These are phyloP conservation scores for Allium cepa DNA, from an alignment of 106 monocot genomes.

Conservation along the genomic window DNA sequence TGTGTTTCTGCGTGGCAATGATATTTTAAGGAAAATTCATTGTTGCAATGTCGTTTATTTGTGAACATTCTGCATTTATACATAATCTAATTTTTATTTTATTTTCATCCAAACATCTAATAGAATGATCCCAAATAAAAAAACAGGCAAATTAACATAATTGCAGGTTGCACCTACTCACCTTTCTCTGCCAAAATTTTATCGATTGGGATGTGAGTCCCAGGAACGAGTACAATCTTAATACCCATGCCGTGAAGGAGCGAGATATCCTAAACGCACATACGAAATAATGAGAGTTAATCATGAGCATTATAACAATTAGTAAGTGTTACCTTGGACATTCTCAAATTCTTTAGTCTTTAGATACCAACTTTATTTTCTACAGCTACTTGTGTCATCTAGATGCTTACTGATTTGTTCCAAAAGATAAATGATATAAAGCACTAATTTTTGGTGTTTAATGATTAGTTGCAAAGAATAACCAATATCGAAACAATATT, in stretches of 20 bases:
- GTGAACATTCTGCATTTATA: too few species aligned
- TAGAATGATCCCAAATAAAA: background rate
- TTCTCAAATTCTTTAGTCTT: too few species aligned
- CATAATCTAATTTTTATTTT: too few species aligned
- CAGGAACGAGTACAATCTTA: constrained; percentile 60
- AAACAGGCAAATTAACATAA: background rate
- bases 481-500: background rate
- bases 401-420: too few species aligned
- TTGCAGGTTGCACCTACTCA: constrained; percentile 9
- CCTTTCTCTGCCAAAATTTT: constrained; percentile 54
- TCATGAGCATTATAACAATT: background rate
- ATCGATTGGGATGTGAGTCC: constrained; percentile 56
- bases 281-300: background rate
- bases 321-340: too few species aligned
- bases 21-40: too few species aligned
- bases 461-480: background rate
- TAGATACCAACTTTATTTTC: too few species aligned
- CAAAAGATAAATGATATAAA: background rate
- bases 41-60: too few species aligned
- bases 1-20: too few species aligned
- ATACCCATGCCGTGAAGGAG: constrained; percentile 72
- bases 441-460: background rate
- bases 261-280: constrained; percentile 46
- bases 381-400: too few species aligned
- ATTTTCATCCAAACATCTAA: background rate